These are phyloP conservation scores for Aspergillus cavernicola DNA, from an alignment of 495 filamentous ascomycete genomes.

Conservation along the genomic window DNA sequence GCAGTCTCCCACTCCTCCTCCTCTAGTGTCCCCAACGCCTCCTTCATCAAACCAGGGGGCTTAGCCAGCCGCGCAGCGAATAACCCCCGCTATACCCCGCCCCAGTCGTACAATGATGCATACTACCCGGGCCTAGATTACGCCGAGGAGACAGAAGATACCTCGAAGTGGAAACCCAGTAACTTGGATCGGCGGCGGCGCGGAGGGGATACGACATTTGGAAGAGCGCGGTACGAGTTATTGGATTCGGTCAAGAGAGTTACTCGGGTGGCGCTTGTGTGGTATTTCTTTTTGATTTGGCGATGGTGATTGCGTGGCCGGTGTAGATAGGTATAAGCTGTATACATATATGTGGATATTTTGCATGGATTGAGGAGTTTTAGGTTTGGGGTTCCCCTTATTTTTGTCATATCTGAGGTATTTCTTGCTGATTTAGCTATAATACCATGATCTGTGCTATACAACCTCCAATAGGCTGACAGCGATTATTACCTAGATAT, in stretches of 20 bases:
- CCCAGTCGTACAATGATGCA: conserved; percentile 17
- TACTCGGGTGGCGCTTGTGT: conserved; percentile 38
- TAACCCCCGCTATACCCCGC: conserved; percentile 23
- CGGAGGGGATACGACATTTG: conserved; percentile 10
- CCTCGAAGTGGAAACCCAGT: conserved; percentile 21
- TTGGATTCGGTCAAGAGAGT: conserved; percentile 33
- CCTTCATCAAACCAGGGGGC: conserved; percentile 25
- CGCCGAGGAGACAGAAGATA: conserved; percentile 16
- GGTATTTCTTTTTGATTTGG: conserved; percentile 54
- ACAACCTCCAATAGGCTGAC: too few species aligned
- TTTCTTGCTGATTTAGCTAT: too few species aligned
- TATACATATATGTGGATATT: conserved; percentile 3
- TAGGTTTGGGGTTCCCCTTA: too few species aligned
- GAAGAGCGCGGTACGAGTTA: conserved; percentile 25
- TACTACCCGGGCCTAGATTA: conserved; percentile 27
- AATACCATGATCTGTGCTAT: too few species aligned
- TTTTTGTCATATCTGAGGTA: too few species aligned
- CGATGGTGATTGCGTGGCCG: conserved; percentile 35
- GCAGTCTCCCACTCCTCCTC: conserved; percentile 26
- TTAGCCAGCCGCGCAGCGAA: conserved; percentile 33
- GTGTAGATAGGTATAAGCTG: not conserved
- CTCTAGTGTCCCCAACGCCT: conserved; percentile 39
- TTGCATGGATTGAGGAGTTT: not conserved
- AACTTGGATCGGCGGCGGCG: conserved; percentile 8
- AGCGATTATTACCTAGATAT: too few species aligned